phyloP scores from a whole-genome alignment of 176 grass and related monocot species.

The Areca catechu region DNA sequence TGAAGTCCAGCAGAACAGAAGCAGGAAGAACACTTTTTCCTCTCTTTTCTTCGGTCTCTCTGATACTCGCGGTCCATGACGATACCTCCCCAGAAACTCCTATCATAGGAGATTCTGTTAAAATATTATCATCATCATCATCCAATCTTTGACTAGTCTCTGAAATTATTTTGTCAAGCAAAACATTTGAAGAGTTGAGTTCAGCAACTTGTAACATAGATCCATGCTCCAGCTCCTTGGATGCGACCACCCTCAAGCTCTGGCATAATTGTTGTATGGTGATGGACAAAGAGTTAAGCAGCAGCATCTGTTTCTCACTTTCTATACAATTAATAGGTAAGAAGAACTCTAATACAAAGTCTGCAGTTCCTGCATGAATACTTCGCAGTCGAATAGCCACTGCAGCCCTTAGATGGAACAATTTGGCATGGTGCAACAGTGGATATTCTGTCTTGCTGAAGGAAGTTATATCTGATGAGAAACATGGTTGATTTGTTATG shows the following conservation, averaged over 20 bases:
- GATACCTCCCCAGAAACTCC: conserved; percentile 36
- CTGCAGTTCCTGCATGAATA: conserved; percentile 34
- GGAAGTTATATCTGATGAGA: conserved; percentile 46
- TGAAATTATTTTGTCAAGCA: conserved; percentile 18
- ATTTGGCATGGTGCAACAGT: conserved; percentile 78
- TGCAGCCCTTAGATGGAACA: conserved; percentile 65
- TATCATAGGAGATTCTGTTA: conserved; percentile 16
- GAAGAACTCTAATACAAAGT: conserved; percentile 95
- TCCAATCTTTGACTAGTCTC: conserved; percentile 28
- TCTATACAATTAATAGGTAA: conserved; percentile 51
- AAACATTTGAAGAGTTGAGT: conserved; percentile 2
- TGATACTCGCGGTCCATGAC: conserved; percentile 47
- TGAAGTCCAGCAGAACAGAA: conserved; percentile 32
- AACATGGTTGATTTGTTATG: conserved; percentile 69
- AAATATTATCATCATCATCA: conserved; percentile 12
- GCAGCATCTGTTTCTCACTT: conserved; percentile 37
- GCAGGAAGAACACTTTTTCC: conserved; percentile 15
- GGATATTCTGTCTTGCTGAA: conserved; percentile 70
- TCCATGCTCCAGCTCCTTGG: conserved; percentile 60
- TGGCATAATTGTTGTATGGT: conserved; percentile 55
- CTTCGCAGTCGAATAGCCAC: conserved; percentile 70
- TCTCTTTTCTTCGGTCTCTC: conserved; percentile 35
- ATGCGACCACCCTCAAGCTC: conserved; percentile 42
- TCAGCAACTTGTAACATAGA: conserved; percentile 16
- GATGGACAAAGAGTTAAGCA: conserved; percentile 68